Evolutionary conservation across 106 monocot species (phyloP).

Genomic region (Hemerocallis citrina): DNA sequence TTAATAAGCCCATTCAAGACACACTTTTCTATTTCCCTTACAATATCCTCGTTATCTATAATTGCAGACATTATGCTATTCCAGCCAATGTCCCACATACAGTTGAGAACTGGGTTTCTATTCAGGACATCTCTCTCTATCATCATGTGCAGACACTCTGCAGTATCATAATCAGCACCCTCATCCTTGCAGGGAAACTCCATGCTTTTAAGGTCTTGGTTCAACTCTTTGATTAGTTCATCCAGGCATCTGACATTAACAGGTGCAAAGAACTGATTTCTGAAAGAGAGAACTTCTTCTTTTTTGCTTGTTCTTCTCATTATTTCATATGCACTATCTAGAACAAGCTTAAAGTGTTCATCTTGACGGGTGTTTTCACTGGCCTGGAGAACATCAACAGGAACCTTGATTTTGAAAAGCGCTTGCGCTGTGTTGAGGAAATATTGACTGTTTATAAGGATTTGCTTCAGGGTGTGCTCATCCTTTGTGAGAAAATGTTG

Average conservation of each 20-base stretch:
- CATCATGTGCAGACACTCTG: constrained; percentile 29
- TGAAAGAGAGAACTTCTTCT: constrained; percentile 16
- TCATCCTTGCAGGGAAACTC: constrained; percentile 6
- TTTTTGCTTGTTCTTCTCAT: constrained; percentile 51
- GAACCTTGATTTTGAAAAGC: constrained; percentile 37
- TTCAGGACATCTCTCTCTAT: constrained; percentile 38
- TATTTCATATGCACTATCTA: constrained; percentile 51
- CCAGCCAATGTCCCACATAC: constrained; percentile 73
- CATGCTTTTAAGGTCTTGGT: constrained; percentile 39
- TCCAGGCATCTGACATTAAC: constrained; percentile 24
- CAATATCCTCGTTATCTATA: constrained; percentile 32
- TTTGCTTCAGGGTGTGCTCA: constrained; percentile 33
- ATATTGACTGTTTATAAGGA: constrained; percentile 28
- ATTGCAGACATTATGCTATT: constrained; percentile 16
- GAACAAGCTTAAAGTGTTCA: constrained; percentile 19
- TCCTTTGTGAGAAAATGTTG: constrained; percentile 39
- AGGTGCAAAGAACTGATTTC: background rate
- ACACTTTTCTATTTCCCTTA: constrained; percentile 48
- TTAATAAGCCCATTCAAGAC: constrained; percentile 45
- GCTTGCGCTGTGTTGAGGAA: constrained; percentile 42
- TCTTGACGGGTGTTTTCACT: constrained; percentile 13
- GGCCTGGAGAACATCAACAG: constrained; percentile 17
- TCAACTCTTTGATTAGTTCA: constrained; percentile 42
- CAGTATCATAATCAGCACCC: constrained; percentile 12
- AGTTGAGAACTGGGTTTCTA: constrained; percentile 45